phyloP scores from a whole-genome alignment of 108 stramenopile species.

The Skeletonema costatum region DNA sequence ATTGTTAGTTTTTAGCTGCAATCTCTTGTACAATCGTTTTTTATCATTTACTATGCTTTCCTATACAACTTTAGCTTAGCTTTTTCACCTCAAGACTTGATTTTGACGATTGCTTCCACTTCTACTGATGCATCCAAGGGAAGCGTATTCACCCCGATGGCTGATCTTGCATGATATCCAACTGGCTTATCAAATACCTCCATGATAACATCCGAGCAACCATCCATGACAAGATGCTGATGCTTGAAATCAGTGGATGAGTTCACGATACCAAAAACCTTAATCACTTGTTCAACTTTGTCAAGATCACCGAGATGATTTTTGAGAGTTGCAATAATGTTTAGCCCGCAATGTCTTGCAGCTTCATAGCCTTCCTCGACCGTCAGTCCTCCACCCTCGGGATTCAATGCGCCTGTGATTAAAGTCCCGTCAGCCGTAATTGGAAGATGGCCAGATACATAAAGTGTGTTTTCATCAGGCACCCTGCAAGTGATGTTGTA shows the following conservation, averaged over 20 bases:
- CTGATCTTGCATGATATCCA: conserved; percentile 87
- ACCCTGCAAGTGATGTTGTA: conserved; percentile 79
- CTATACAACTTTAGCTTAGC: background rate
- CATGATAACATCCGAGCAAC: conserved; percentile 84
- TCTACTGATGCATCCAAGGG: conserved; percentile 84
- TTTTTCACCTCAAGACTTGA: conserved; percentile 31
- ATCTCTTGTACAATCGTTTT: background rate
- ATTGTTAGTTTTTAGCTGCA: background rate
- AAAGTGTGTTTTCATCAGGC: conserved; percentile 66
- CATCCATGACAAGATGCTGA: conserved; percentile 88
- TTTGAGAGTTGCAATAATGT: conserved; percentile 85
- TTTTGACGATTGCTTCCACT: conserved; percentile 81
- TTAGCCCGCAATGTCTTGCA: conserved; percentile 82
- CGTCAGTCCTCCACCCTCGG: conserved; percentile 57
- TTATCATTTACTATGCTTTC: background rate
- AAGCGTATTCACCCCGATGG: conserved; percentile 82
- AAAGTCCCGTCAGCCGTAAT: conserved; percentile 73
- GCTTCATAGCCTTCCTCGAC: conserved; percentile 89
- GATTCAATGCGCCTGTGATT: conserved; percentile 81
- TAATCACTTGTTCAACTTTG: conserved; percentile 80
- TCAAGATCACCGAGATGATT: conserved; percentile 83
- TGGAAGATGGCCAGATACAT: conserved; percentile 88
- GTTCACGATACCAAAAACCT: conserved; percentile 90
- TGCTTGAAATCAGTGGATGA: conserved; percentile 80
- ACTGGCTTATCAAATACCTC: conserved; percentile 78